Evolutionary conservation across 306 rosid genomes (phyloP), one percentile per base, ranked within the genome.

Genomic region (Erythrophleum fordii): DNA sequence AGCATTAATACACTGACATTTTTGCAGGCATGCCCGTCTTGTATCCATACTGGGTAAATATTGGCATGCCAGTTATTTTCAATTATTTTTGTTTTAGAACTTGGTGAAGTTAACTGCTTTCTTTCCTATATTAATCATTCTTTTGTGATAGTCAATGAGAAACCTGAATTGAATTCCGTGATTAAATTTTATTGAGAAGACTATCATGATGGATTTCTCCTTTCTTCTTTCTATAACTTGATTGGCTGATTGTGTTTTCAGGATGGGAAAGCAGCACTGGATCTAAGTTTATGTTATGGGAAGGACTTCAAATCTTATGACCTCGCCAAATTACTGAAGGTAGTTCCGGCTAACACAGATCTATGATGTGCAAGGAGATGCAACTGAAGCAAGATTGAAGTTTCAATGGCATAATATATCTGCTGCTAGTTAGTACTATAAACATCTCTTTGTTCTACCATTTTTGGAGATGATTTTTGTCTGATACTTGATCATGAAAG

Each of bases 221-320:
- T n/a, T n/a, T n/a, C n/a, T n/a, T 35, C 77, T 80, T 48, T 28
- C 22, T 80, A 22, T 51, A 70, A 81, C 42, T 37, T 69, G 11
- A 73, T 70, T 83, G 20, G 39, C 42, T 72, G 37, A n/a, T 44
- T 73, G 71, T 81, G 4, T 73, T n/a, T 88, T 88, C 91, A 95
- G 99, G 97, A 87, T n/a, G 98, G 99, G 44, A 90, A 83, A 85
- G 91, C 94, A 49, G 78, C 97, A 16, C 55, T 95, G 87, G 97
- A 95, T 88, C 78, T 93, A 69, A 84, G 94, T 80, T 62, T 93
- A 8, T 91, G 98, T 87, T 95, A 87, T 78, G 99, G 99, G 66
- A 95, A 90, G 82, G 91, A 91, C 73, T 95, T 93, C 89, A 90
- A 89, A 85, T 93, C 99, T 26, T 91, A 78, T 70, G 97, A 93